phyloP scores from a whole-genome alignment of 1,284 basidiomycete genomes.

The Mixia osmundae region DNA sequence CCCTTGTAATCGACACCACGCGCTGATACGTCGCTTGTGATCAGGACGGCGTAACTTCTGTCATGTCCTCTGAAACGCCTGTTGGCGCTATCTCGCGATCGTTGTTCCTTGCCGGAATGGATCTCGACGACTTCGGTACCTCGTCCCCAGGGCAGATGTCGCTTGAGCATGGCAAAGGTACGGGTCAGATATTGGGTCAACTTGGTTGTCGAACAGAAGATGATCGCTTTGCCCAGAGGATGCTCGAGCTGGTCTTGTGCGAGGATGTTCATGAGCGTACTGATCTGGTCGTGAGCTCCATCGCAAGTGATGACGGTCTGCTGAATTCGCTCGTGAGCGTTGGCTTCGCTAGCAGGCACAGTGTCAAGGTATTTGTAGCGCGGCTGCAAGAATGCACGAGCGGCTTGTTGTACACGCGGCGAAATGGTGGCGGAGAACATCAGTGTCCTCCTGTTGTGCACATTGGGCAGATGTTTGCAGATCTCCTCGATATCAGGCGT shows the following conservation, averaged over 20 bases:
- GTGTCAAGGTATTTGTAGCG: slow-evolving; percentile 39
- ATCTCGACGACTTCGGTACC: slow-evolving; percentile 49
- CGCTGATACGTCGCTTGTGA: slow-evolving; percentile 26
- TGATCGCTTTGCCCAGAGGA: slow-evolving; percentile 44
- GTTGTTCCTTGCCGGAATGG: slow-evolving; percentile 56
- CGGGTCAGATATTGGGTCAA: slow-evolving; percentile 52
- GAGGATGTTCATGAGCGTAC: slow-evolving; percentile 54
- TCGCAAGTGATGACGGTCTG: slow-evolving; percentile 62
- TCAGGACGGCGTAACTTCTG: slow-evolving; percentile 22
- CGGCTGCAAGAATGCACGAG: slow-evolving; percentile 32
- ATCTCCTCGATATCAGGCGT: slow-evolving; percentile 66
- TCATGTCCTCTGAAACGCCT: slow-evolving; percentile 40
- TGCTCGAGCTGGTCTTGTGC: slow-evolving; percentile 70
- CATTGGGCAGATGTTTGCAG: slow-evolving; percentile 37
- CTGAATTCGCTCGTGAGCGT: slow-evolving; percentile 52
- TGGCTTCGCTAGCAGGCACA: slow-evolving; percentile 32
- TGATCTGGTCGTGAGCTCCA: slow-evolving; percentile 42
- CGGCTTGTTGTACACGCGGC: slow-evolving; percentile 27
- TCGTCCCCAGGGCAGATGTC: slow-evolving; percentile 24
- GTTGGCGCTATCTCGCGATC: slow-evolving; percentile 38
- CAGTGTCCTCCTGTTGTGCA: slow-evolving; percentile 59
- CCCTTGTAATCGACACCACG: slow-evolving; percentile 32
- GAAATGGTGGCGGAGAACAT: slow-evolving; percentile 72
- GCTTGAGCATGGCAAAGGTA: slow-evolving; percentile 28
- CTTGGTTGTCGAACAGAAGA: slow-evolving; percentile 80